Evolutionary conservation across 768 basidiomycete species (phyloP).

Genomic region (Lentinula lateritia): DNA sequence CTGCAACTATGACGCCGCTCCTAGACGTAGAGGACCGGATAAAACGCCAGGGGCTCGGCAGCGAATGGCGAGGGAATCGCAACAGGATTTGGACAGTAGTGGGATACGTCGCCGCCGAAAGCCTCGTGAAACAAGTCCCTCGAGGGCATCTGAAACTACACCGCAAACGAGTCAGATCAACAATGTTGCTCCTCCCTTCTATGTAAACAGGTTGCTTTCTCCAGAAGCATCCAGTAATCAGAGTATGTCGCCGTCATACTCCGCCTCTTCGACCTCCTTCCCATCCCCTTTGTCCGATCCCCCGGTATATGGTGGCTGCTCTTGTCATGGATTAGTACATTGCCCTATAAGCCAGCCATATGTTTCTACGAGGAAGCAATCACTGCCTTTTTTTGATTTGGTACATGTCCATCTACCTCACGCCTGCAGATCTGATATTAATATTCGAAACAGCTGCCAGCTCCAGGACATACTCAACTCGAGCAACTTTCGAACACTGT

Average conservation of each 20-base stretch:
- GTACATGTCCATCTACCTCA: neutral
- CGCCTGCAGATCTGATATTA: neutral
- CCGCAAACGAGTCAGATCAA: neutral
- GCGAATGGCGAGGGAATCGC: constrained; percentile 40
- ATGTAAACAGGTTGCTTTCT: constrained; percentile 7
- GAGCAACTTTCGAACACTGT: neutral
- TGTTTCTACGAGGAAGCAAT: neutral
- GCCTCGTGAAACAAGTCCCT: constrained; percentile 5
- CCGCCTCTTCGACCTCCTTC: neutral
- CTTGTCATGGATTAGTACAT: constrained; percentile 25
- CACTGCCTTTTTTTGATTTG: neutral
- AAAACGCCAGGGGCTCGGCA: constrained; percentile 76
- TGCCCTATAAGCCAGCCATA: constrained; percentile 14
- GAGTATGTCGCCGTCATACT: constrained; percentile 7
- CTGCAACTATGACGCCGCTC: constrained; percentile 65
- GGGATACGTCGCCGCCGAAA: constrained; percentile 30
- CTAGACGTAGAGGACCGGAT: constrained; percentile 79
- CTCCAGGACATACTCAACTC: neutral
- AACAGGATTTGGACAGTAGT: constrained; percentile 25
- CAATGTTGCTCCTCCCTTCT: neutral
- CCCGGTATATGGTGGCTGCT: constrained; percentile 11
- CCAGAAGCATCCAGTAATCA: constrained; percentile 14
- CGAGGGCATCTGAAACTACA: neutral
- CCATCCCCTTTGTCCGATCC: constrained; percentile 9
- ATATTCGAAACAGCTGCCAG: neutral